phyloP scores from a whole-genome alignment of 2,329 filamentous ascomycete genomes.

The Sporothrix schenckii region DNA sequence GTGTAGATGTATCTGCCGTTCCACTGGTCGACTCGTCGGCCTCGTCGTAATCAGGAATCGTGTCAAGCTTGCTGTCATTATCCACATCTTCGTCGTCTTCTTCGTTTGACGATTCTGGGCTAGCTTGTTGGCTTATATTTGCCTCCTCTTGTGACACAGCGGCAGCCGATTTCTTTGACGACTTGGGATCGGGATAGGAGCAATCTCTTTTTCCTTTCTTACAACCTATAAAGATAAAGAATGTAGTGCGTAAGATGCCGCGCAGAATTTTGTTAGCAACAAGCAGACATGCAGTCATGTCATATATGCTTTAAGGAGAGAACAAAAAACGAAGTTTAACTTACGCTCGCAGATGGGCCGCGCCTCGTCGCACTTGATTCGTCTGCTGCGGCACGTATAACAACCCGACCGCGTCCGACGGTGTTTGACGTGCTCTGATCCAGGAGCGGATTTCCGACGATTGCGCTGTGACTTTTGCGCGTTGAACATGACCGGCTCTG shows the following conservation, averaged over 20 bases:
- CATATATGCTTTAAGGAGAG: no score
- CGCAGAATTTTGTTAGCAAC: not conserved
- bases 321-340: conserved; percentile 21
- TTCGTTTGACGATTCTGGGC: conserved; percentile 59
- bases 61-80: conserved; percentile 51
- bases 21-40: conserved; percentile 35
- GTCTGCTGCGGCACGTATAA: conserved; percentile 83
- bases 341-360: conserved; percentile 83
- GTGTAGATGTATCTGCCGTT: conserved; percentile 25
- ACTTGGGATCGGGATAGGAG: conserved; percentile 75
- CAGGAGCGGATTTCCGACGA: conserved; percentile 56
- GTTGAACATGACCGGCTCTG: conserved; percentile 54
- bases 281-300: no score
- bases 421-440: conserved; percentile 80
- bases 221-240: conserved; percentile 63
- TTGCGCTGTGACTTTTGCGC: conserved; percentile 53
- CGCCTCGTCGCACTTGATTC: conserved; percentile 93
- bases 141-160: conserved; percentile 45
- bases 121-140: conserved; percentile 48
- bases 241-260: not conserved
- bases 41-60: conserved; percentile 58
- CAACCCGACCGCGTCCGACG: conserved; percentile 91
- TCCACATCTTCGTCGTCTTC: conserved; percentile 56
- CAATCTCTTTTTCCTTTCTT: conserved; percentile 91
- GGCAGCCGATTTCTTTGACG: conserved; percentile 46